These are phyloP conservation scores for Trametes sp. DNA, from an alignment of 1,284 basidiomycete genomes.

Conservation along the genomic window DNA sequence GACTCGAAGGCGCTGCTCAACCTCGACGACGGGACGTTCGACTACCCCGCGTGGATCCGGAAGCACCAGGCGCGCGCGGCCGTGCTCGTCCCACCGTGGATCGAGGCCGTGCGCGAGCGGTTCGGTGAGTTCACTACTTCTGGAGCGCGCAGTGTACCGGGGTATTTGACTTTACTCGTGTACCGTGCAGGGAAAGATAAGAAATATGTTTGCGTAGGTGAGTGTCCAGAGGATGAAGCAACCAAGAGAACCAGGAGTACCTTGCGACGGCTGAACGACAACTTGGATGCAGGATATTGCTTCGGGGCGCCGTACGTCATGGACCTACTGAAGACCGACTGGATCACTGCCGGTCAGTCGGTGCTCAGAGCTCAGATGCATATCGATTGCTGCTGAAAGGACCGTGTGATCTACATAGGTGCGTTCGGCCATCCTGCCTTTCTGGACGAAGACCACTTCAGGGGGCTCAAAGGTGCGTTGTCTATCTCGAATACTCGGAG, in stretches of 20 bases:
- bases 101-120: constrained; percentile 52
- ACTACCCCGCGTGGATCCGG: constrained; percentile 49
- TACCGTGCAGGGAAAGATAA: constrained; percentile 25
- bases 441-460: constrained; percentile 56
- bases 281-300: constrained; percentile 64
- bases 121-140: constrained; percentile 46
- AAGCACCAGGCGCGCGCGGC: constrained; percentile 45
- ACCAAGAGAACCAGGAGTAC: no score
- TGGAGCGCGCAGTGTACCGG: no score
- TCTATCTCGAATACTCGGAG: constrained; percentile 38
- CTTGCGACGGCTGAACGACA: no score
- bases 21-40: constrained; percentile 49
- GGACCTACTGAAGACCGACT: constrained; percentile 51
- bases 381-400: background rate
- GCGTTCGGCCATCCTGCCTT: constrained; percentile 65
- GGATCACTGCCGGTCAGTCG: constrained; percentile 52
- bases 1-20: constrained; percentile 50
- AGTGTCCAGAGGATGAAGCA: background rate
- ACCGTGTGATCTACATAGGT: constrained; percentile 39
- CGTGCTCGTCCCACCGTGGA: constrained; percentile 54
- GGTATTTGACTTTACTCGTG: background rate
- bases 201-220: constrained; percentile 36
- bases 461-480: constrained; percentile 56
- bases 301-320: constrained; percentile 63
- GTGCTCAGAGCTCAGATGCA: background rate